Evolutionary conservation across 2,329 filamentous ascomycete species (phyloP).

Genomic region (Penicillium sp.): DNA sequence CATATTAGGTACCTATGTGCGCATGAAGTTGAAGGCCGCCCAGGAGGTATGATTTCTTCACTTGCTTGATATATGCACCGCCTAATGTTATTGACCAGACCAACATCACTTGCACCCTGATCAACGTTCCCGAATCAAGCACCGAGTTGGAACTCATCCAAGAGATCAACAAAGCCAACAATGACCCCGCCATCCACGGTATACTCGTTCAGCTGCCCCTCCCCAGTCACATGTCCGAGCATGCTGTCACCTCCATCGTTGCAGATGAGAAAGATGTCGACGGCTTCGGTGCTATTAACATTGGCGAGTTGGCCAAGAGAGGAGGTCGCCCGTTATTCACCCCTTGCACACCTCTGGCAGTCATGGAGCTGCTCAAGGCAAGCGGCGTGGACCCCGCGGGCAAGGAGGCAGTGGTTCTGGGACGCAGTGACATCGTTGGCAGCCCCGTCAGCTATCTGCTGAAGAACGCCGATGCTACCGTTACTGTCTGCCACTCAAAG

Average conservation of each 20-base stretch:
- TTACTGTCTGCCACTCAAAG: constrained; percentile 92
- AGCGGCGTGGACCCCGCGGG: constrained; percentile 77
- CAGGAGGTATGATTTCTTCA: constrained; percentile 62
- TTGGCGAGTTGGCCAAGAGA: constrained; percentile 93
- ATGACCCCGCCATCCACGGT: constrained; percentile 79
- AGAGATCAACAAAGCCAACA: constrained; percentile 76
- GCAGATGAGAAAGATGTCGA: constrained; percentile 95
- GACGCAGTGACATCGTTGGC: constrained; percentile 94
- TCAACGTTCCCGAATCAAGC: constrained; percentile 77
- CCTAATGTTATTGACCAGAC: constrained; percentile 53
- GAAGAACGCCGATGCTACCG: constrained; percentile 92
- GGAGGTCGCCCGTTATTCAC: constrained; percentile 85
- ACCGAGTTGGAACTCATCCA: constrained; percentile 82
- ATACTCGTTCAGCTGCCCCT: constrained; percentile 92
- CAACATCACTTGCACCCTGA: constrained; percentile 80
- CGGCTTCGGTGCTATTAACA: constrained; percentile 89
- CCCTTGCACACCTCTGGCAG: constrained; percentile 94
- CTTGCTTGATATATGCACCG: constrained; percentile 5
- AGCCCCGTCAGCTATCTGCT: constrained; percentile 94
- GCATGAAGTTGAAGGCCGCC: constrained; percentile 98
- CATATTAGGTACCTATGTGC: constrained; percentile 82
- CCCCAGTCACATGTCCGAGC: constrained; percentile 84
- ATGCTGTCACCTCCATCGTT: constrained; percentile 83
- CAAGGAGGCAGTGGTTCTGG: constrained; percentile 91
- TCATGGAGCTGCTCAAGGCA: constrained; percentile 87